Base-by-base conservation (phyloP, 139 green algal genomes). In the Eudorina sp. region DNA sequence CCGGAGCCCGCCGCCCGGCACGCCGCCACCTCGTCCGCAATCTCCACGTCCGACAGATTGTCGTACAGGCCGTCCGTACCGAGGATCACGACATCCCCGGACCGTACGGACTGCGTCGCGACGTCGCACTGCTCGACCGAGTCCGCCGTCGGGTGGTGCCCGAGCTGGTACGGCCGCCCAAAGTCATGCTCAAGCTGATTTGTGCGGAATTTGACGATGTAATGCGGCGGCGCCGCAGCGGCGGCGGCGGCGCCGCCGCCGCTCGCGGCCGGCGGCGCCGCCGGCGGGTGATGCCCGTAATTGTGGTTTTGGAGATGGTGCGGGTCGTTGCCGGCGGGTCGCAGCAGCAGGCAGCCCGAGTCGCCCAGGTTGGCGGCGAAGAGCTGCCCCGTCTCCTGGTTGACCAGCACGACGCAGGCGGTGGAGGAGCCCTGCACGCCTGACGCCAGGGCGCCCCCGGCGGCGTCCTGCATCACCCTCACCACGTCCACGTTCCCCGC, bases 131-230 rank as follows among this genome's bases (percentile, higher is more conserved):
- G 96, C 31, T 96, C 90, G 6, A 94, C 90, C 14, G 82, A 64
- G 25, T 88, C 68, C 8, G 83, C 83, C 5, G 84, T 53, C 23
- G 88, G 86, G 72, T 95, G 93, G 86, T 96, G 94, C 23, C 96
- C 96, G 14, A 99, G 90, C 90, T 99, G 97, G 91, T 97, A 99
- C 18, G 97, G 97, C 84, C 92, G 91, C 27, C 97, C 97, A 85
- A 99, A 99, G 40, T 96, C 90, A 85, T 99, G 96, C 92, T 99
- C 97, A 89, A 98, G 96, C 91, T 98, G 97, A 23, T 96, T 94
- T 7, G 89, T 95, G 3, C 92, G 93, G 85, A 96, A 98, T 87
- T 94, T 94, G 14, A 98, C 75, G 18, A 14, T 48, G 60, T 77
- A 86, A 14, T 36, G 48, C 34, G n/a, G 87, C 51, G 29, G 31